Percentiles rank a stretch among this genome's conserved stretches.
Conservation (phyloP, 2,329 filamentous ascomycete genomes). For the Camillea tinctor region DNA sequence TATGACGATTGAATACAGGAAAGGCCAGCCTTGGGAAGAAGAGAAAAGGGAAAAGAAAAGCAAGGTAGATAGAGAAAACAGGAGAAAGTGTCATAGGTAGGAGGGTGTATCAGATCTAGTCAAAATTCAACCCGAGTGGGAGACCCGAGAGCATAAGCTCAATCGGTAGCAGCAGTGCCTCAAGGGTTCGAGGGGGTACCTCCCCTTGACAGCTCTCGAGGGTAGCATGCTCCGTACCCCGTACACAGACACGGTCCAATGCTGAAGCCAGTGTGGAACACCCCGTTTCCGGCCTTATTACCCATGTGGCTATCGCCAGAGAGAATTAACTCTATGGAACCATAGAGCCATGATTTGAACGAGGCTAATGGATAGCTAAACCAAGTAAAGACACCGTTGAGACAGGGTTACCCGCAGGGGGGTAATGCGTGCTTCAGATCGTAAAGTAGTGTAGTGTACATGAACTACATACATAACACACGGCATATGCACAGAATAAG, state of each 20-base stretch:
- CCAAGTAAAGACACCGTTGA: background rate
- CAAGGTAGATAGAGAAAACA: conserved; percentile 17
- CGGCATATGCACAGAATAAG: background rate
- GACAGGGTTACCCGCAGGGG: background rate
- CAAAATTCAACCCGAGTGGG: conserved; percentile 11
- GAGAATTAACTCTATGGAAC: background rate
- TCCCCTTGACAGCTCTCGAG: conserved; percentile 13
- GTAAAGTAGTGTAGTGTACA: background rate
- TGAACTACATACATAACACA: background rate
- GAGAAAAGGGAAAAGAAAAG: conserved; percentile 15
- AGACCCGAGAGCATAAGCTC: conserved; percentile 17
- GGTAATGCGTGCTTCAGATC: background rate
- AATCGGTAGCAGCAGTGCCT: conserved; percentile 20
- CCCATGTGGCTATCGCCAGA: background rate
- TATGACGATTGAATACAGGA: conserved; percentile 25
- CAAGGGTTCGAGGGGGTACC: conserved; percentile 17
- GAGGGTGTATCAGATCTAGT: conserved; percentile 20
- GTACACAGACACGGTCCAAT: background rate
- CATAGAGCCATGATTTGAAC: background rate
- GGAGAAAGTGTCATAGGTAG: conserved; percentile 15
- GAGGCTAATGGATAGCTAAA: background rate
- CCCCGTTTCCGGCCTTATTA: background rate
- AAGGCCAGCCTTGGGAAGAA: conserved; percentile 26
- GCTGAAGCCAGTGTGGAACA: background rate
- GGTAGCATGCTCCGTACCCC: background rate